Base-by-base conservation (phyloP, 2,329 filamentous ascomycete species). In the Aspergillus amoenus region DNA sequence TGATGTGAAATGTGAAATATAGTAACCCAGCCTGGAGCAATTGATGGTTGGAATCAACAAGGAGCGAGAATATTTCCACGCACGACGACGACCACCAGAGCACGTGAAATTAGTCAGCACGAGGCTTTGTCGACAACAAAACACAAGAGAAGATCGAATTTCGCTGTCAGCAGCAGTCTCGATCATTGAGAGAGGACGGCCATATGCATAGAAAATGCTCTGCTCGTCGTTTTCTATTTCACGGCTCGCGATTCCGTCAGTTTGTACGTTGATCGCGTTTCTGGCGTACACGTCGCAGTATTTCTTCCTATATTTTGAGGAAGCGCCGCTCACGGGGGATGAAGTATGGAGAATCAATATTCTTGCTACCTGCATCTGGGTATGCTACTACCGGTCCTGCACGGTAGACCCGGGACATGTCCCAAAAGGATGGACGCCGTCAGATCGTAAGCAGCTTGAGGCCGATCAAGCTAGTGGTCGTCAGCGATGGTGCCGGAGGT, bases 271-370 rank as follows among this genome's bases (percentile, higher is more conserved):
- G n/a, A 84, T 88, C 52, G 71, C 74, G 18, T 85, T 87, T 57
- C 78, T 88, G 7, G 80, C 82, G 2, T 85, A 84, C 68, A 77
- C 82, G 3, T 85, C 85, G 5, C 85, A 87, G 69, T 79, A 78
- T 64, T 76, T 88, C 12, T 84, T 88, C 62, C 64, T 73, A 37
- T 71, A 73, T 48, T 73, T 86, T 45, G 82, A 87, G 44, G 81
- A 84, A 1, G 71, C 68, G 17, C 81, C 84, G 3, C 73, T 87
- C 15, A 74, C 70, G 15, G 72, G 66, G 52, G 70, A 77, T 21
- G 78, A 87, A 67, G 63, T 76, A n/a, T 76, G 81, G 63, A 73
- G 76, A 24, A 81, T 87, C 64, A 87, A 88, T 67, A 61, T 74
- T 2, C 71, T 85, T 40, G 75, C 86, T 2, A 65, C 75, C 3